Percentiles rank a stretch among this genome's conserved stretches.
Evolutionary conservation across 2,329 filamentous ascomycete genomes (phyloP).

Genomic region (Tolypocladium endophyticum): DNA sequence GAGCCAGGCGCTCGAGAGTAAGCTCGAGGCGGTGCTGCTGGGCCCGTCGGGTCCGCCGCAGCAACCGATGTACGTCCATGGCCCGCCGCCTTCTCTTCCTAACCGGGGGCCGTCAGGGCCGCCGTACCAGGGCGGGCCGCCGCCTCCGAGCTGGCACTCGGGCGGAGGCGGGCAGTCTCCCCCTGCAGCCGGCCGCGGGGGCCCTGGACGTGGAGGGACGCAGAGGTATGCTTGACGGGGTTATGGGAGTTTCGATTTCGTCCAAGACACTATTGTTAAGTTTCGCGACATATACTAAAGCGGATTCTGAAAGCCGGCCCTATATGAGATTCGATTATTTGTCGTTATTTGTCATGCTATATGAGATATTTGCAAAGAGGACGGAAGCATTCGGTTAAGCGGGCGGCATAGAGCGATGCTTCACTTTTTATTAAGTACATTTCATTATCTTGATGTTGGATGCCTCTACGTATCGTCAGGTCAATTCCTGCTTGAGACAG

Average conservation of each 20-base stretch:
- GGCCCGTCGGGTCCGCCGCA: background rate
- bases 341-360: background rate
- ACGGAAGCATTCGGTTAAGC: background rate
- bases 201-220: background rate
- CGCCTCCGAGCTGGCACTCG: background rate
- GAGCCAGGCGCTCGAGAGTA: conserved; percentile 21
- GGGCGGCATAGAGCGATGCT: background rate
- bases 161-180: background rate
- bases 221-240: background rate
- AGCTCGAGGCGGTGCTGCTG: conserved; percentile 19
- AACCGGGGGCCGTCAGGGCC: background rate
- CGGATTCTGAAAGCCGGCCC: background rate
- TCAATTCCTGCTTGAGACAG: background rate
- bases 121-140: background rate
- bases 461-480: background rate
- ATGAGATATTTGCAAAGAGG: background rate
- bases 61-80: conserved; percentile 3
- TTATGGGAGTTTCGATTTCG: background rate
- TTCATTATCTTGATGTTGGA: background rate
- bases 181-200: background rate
- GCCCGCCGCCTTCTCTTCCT: background rate
- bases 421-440: background rate
- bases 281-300: background rate
- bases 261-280: background rate
- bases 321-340: background rate